A percentile compares a stretch with the other conserved stretches of the same genome.
Conservation (phyloP, 148 eudicot genomes). For the Selenicereus undatus region DNA sequence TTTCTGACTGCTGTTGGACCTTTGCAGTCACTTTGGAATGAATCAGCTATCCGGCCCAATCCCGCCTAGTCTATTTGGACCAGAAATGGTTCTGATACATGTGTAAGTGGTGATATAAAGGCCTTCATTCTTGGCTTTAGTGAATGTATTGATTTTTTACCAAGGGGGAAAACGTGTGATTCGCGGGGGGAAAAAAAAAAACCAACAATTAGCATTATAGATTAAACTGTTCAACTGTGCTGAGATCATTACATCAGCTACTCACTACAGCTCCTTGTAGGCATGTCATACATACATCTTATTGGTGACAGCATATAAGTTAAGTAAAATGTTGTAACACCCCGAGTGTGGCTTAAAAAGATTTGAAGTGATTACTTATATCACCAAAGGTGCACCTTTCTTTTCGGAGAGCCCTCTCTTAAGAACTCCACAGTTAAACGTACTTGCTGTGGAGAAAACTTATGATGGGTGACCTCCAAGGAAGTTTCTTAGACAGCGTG, state of each 20-base stretch:
- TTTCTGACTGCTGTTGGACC: constrained; percentile 7
- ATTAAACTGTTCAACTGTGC: background rate
- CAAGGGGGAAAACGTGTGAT: too few species aligned
- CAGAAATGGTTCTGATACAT: constrained; percentile 65
- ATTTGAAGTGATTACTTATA: too few species aligned
- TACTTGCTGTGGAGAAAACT: too few species aligned
- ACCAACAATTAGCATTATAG: background rate
- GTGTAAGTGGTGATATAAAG: constrained; percentile 48
- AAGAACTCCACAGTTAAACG: too few species aligned
- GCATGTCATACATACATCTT: background rate
- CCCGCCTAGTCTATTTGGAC: constrained; percentile 52
- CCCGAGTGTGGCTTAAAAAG: too few species aligned
- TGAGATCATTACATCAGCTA: background rate
- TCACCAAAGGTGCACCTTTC: too few species aligned
- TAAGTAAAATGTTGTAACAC: too few species aligned
- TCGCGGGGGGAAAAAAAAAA: too few species aligned
- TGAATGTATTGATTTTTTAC: background rate
- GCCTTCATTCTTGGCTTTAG: background rate
- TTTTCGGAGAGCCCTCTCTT: too few species aligned
- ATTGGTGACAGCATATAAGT: background rate
- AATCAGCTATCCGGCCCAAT: constrained; percentile 69
- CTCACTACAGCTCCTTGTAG: background rate
- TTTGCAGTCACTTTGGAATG: constrained; percentile 69
- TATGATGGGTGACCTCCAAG: too few species aligned
- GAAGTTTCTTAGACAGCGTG: too few species aligned